Evolutionary conservation across 202 grass and related monocot species (phyloP).

Genomic region (Dendrocalamus latiflorus): DNA sequence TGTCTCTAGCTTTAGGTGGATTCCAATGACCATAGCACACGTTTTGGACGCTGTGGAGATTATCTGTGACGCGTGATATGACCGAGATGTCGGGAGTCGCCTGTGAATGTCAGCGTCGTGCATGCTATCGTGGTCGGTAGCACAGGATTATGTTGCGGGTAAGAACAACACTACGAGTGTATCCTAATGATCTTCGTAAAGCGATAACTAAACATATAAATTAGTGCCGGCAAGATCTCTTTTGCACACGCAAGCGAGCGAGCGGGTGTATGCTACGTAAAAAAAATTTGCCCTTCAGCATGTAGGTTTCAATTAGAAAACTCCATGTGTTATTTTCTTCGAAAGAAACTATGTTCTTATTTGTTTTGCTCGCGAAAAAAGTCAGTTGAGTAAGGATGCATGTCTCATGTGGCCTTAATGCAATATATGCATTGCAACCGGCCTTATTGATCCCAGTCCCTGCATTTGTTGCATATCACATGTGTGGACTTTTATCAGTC

Average conservation of each 20-base stretch:
- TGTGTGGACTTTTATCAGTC: background rate
- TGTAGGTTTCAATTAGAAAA: background rate
- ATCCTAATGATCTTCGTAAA: background rate
- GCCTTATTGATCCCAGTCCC: background rate
- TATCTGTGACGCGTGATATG: background rate
- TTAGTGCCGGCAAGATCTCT: background rate
- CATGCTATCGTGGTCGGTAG: constrained; percentile 27
- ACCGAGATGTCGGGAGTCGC: background rate
- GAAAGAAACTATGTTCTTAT: background rate
- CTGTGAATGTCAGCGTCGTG: background rate
- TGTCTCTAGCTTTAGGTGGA: background rate
- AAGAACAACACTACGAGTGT: background rate
- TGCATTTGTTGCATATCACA: background rate
- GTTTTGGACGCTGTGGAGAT: background rate
- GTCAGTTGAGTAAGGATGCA: background rate
- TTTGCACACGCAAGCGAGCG: background rate
- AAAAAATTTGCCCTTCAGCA: background rate
- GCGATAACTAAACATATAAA: background rate
- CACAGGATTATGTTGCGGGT: background rate
- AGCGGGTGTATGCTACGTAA: constrained; percentile 21
- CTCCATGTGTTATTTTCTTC: background rate
- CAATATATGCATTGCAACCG: background rate
- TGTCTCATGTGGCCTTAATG: constrained; percentile 1
- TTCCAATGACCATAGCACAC: constrained; percentile 9
- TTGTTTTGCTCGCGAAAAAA: background rate